phyloP scores from a whole-genome alignment of 1,284 basidiomycete genomes.

The Trichosporon ovoides region DNA sequence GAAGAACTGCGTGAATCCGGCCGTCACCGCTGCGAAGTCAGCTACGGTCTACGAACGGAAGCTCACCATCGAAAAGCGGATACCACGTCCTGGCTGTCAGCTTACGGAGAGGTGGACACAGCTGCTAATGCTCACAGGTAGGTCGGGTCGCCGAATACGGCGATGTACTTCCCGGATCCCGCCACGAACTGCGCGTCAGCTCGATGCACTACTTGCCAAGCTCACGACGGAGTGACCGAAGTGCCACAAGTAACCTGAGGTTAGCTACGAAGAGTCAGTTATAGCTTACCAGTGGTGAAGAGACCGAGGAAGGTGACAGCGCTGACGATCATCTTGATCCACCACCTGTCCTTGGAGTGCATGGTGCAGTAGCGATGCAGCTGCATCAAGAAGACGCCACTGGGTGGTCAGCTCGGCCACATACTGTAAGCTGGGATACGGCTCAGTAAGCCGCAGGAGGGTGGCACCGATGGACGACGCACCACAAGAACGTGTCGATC shows the following conservation, averaged over 20 bases:
- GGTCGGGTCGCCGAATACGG: conserved; percentile 19
- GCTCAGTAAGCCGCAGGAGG: background rate
- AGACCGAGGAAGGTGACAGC: background rate
- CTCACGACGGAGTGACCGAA: background rate
- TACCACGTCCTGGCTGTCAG: conserved; percentile 15
- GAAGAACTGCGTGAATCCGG: conserved; percentile 25
- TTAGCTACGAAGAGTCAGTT: background rate
- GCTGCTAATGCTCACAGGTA: background rate
- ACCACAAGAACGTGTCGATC: conserved; percentile 26
- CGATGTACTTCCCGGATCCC: conserved; percentile 21
- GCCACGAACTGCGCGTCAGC: conserved; percentile 20
- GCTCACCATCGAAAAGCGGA: conserved; percentile 20
- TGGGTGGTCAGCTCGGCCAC: conserved; percentile 8
- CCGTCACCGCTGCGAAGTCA: background rate
- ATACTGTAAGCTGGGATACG: too few relatives aligned
- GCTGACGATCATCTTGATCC: conserved; percentile 25
- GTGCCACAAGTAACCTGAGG: background rate
- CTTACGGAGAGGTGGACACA: too few relatives aligned
- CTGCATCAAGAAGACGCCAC: conserved; percentile 25
- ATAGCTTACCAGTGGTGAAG: background rate
- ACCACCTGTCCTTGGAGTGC: conserved; percentile 23
- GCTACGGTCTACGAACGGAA: background rate
- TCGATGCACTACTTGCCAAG: background rate
- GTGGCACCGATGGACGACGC: background rate
- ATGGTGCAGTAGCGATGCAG: conserved; percentile 20